A percentile compares a stretch with the other conserved stretches of the same genome.
Conservation (phyloP, 805 yeast genomes). For the Candida lessepsii region DNA sequence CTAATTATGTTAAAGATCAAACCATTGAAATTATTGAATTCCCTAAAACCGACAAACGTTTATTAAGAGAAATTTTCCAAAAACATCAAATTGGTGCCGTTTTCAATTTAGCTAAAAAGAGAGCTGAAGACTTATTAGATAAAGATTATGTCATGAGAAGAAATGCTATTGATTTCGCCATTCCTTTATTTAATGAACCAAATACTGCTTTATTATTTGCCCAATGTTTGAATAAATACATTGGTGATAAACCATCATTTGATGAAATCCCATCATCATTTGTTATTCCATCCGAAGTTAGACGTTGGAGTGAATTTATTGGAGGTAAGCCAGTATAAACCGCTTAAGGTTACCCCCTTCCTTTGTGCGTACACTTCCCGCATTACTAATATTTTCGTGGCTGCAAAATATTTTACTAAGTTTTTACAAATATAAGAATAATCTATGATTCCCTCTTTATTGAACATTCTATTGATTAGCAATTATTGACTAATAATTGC, state of each 20-base stretch:
- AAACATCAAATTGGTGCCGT: constrained; percentile 81
- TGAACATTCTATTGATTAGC: no score
- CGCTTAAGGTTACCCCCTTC: no score
- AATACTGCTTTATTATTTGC: constrained; percentile 88
- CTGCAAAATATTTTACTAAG: neutral
- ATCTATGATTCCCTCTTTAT: no score
- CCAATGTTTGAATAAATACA: constrained; percentile 70
- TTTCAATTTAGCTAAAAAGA: constrained; percentile 84
- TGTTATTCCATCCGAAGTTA: constrained; percentile 78
- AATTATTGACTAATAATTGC: no score
- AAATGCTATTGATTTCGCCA: constrained; percentile 96
- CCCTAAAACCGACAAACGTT: constrained; percentile 92
- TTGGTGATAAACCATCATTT: constrained; percentile 53
- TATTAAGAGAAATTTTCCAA: constrained; percentile 89
- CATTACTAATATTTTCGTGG: neutral
- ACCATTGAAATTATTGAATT: constrained; percentile 70
- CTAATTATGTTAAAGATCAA: constrained; percentile 41
- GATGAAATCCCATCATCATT: constrained; percentile 42
- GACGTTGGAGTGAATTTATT: constrained; percentile 95
- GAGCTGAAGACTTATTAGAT: constrained; percentile 83
- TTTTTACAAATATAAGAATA: neutral
- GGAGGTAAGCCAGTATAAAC: constrained; percentile 83
- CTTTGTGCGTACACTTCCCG: no score
- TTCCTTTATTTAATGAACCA: constrained; percentile 96
- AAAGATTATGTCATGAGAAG: constrained; percentile 98